phyloP scores from a whole-genome alignment of 305 asterid genomes.

The Euphrasia arctica region DNA sequence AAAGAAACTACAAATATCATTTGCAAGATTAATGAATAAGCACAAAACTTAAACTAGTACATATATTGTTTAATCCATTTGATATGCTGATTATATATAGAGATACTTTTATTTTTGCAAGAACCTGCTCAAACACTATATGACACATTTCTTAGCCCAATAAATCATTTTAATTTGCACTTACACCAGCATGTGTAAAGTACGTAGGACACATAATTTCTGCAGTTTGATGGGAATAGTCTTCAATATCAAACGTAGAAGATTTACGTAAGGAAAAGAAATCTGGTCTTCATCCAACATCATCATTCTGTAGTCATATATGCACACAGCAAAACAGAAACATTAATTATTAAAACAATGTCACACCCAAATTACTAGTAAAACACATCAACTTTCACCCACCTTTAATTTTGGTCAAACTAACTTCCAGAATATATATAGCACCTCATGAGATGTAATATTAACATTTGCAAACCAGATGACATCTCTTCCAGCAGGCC shows the following conservation, averaged over 20 bases:
- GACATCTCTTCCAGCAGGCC: slow-evolving; percentile 96
- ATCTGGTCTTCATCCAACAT: slow-evolving; percentile 97
- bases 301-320: slow-evolving; percentile 72
- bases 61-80: not conserved
- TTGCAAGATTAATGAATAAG: too few relatives aligned
- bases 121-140: not conserved
- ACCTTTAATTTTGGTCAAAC: slow-evolving; percentile 67
- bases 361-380: not conserved
- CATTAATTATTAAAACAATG: not conserved
- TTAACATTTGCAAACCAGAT: slow-evolving; percentile 96
- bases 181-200: slow-evolving; percentile 83
- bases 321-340: slow-evolving; percentile 21
- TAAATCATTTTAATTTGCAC: slow-evolving; percentile 28
- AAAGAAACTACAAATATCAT: too few relatives aligned
- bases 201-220: slow-evolving; percentile 78
- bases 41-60: not conserved
- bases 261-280: slow-evolving; percentile 85
- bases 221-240: slow-evolving; percentile 96
- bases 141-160: not conserved
- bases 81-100: not conserved
- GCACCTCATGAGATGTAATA: slow-evolving; percentile 97
- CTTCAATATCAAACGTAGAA: slow-evolving; percentile 89
- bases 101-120: slow-evolving; percentile 5
- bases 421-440: slow-evolving; percentile 72
- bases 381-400: slow-evolving; percentile 25